Base-by-base conservation (phyloP, 2,329 filamentous ascomycete species). In the Coleophoma crateriformis region DNA sequence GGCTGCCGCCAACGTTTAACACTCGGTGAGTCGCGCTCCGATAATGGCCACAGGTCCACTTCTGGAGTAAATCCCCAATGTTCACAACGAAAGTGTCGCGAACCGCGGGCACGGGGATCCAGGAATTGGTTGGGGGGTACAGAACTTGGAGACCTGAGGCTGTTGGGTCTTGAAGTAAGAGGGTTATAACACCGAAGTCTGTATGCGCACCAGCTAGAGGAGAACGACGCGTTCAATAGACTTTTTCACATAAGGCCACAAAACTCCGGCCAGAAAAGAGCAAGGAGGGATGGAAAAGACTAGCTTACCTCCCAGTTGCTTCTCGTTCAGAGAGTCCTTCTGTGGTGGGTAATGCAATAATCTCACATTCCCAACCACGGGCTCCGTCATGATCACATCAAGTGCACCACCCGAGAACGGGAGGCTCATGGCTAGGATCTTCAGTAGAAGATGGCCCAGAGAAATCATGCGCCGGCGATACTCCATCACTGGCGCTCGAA, bases 1-100 rank as follows among this genome's bases (percentile, higher is more conserved):
- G 71, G 3, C 58, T 62, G 3, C 66, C 67, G 8, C 68, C 69
- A 48, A 66, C 67, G 65, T 78, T 78, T 55, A 79, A 71, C 33
- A 80, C 77, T 7, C 76, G 67, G 58, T 81, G 77, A 3, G 74
- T 55, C 48, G 70, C 75, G 56, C 70, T 74, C 55, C 70, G 71
- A 65, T 77, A 80, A 48, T 66, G 59, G 27, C 71, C 70, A 27
- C 71, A 69, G 14, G 75, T 78, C 71, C 74, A 75, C 33, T 65
- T 59, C 32, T 63, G 56, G 50, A 77, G 65, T 55, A 76, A 61
- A 52, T 77, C 71, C 35, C 74, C 74, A 27, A 75, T 54, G 56
- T 76, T 78, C 47, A 78, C 70, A 0, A 78, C 71, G 37, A 70
- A 72, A 2, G 70, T 71, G 39, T 66, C 69, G 42, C 63, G 54